Conservation (phyloP, 1,139 yeast genomes). For the Pichia sp. region DNA sequence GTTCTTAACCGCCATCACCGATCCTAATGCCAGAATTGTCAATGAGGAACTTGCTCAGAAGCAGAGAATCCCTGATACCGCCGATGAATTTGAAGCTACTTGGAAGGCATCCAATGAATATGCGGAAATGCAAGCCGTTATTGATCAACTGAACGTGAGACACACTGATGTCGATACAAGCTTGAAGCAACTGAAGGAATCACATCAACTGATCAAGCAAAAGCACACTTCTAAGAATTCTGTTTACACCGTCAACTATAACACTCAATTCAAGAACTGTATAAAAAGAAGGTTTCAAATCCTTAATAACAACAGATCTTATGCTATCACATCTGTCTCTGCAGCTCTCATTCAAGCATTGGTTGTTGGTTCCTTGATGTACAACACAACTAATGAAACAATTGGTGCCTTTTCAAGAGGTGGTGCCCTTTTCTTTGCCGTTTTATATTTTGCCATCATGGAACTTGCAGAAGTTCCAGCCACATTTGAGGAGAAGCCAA, state of each 20-base stretch:
- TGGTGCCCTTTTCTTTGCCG: constrained; percentile 37
- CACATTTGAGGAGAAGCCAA: constrained; percentile 36
- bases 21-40: constrained; percentile 41
- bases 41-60: constrained; percentile 38
- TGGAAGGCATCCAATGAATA: constrained; percentile 37
- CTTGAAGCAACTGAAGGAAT: not conserved
- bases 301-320: constrained; percentile 41
- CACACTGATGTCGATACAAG: not conserved
- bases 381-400: constrained; percentile 29
- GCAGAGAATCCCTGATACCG: constrained; percentile 24
- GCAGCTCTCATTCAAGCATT: constrained; percentile 41
- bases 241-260: constrained; percentile 37
- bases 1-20: constrained; percentile 70
- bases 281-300: constrained; percentile 40
- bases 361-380: constrained; percentile 34
- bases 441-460: constrained; percentile 36
- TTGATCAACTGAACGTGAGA: not conserved
- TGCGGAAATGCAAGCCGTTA: constrained; percentile 24
- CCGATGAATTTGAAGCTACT: constrained; percentile 43
- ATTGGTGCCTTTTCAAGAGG: constrained; percentile 33
- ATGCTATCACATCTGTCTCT: constrained; percentile 38
- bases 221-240: constrained; percentile 30
- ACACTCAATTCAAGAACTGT: constrained; percentile 40
- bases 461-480: constrained; percentile 36
- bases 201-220: constrained; percentile 29